A percentile compares a stretch with the other conserved stretches of the same genome.
These are phyloP conservation scores for Talaromyces albobiverticillius DNA, from an alignment of 2,329 filamentous ascomycete species.

Conservation along the genomic window DNA sequence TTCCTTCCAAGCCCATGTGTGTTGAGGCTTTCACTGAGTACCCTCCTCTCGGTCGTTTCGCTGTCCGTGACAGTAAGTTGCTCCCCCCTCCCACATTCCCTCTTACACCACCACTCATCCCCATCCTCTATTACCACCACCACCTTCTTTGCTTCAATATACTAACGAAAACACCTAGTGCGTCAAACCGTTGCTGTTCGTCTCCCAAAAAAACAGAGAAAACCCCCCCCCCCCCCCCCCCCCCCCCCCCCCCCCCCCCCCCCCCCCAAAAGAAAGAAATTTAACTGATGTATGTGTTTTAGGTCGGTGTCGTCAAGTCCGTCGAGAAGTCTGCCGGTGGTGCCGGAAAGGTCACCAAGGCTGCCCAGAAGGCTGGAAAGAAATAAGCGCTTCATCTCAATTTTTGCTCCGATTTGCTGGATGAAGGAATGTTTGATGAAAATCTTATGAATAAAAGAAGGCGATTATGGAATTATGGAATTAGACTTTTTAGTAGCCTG, in stretches of 20 bases:
- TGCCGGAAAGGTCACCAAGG: conserved; percentile 60
- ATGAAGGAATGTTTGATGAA: background rate
- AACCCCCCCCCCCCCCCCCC: no score
- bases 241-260: no score
- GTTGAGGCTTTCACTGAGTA: conserved; percentile 99
- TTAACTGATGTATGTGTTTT: no score
- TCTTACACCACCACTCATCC: no score
- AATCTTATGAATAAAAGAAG: background rate
- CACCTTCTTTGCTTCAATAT: no score
- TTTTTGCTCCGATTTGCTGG: background rate
- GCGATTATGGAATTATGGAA: background rate
- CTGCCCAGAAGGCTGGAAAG: conserved; percentile 67
- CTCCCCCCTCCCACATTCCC: background rate
- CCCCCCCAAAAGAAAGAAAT: no score
- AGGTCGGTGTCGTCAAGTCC: conserved; percentile 89
- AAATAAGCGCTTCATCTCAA: conserved; percentile 53
- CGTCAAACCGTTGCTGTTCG: conserved; percentile 58
- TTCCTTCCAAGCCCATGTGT: conserved; percentile 99
- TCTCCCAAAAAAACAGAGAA: no score
- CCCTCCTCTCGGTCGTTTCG: conserved; percentile 99
- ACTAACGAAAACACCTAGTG: no score
- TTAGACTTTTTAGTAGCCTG: background rate
- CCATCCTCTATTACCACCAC: no score
- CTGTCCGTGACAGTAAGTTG: conserved; percentile 76
- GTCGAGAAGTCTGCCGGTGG: conserved; percentile 64